These are phyloP conservation scores for Ustulina deusta DNA, from an alignment of 2,329 filamentous ascomycete species.

Conservation along the genomic window DNA sequence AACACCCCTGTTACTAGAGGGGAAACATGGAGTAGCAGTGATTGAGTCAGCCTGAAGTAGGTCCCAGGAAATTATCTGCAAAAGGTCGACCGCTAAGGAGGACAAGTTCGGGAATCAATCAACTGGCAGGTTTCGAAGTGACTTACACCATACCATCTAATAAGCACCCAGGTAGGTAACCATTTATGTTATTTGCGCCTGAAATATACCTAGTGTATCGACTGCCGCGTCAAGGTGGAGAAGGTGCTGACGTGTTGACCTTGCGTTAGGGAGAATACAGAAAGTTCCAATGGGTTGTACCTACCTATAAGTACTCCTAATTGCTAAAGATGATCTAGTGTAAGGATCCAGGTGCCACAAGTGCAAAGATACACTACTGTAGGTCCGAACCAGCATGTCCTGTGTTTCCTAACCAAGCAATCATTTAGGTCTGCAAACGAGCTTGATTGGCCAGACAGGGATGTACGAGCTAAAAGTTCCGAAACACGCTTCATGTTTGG, in stretches of 20 bases:
- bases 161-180: no score
- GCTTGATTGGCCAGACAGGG: constrained; percentile 28
- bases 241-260: neutral
- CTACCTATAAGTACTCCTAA: no score
- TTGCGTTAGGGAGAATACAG: neutral
- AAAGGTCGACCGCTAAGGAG: neutral
- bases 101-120: neutral
- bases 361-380: neutral
- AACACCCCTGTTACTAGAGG: no score
- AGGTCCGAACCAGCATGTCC: neutral
- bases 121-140: neutral
- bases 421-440: constrained; percentile 8
- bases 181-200: no score
- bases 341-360: constrained; percentile 1
- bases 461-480: constrained; percentile 21
- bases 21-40: no score
- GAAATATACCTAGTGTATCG: no score
- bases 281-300: no score
- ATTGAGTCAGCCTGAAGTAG: neutral
- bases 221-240: neutral
- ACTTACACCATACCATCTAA: no score
- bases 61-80: neutral
- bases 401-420: constrained; percentile 36
- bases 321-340: no score
- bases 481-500: constrained; percentile 29